Conservation (phyloP, 805 yeast species). For the Sporopachydermia lactativora region DNA sequence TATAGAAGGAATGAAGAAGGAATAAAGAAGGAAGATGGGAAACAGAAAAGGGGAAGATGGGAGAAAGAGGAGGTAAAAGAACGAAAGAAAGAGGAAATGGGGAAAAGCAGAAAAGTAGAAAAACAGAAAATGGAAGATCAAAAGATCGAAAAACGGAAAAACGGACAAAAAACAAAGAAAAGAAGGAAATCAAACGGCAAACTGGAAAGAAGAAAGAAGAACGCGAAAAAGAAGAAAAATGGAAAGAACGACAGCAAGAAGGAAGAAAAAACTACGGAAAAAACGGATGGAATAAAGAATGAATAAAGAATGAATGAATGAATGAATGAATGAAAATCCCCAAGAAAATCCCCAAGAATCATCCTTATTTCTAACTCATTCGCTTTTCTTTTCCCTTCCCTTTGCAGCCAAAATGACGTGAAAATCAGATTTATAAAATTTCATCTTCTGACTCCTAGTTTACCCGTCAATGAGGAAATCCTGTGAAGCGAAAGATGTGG, state of each 20-base stretch:
- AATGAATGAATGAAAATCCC: too few relatives aligned
- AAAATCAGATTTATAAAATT: too few relatives aligned
- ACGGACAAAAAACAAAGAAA: constrained; percentile 12
- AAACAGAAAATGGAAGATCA: constrained; percentile 13
- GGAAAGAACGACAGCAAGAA: constrained; percentile 4
- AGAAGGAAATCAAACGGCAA: constrained; percentile 11
- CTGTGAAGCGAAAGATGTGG: too few relatives aligned
- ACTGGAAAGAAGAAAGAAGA: too few relatives aligned
- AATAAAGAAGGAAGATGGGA: constrained; percentile 17
- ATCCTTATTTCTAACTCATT: too few relatives aligned
- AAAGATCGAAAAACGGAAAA: constrained; percentile 15
- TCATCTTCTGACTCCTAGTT: too few relatives aligned
- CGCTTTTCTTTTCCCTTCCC: too few relatives aligned
- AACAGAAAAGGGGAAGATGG: constrained; percentile 16
- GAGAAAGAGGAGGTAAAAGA: constrained; percentile 14
- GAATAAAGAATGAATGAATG: too few relatives aligned
- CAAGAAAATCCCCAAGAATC: too few relatives aligned
- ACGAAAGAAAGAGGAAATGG: constrained; percentile 14
- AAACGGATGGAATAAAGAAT: constrained; percentile 6
- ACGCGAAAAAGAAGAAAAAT: constrained; percentile 3
- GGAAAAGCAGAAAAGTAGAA: constrained; percentile 12
- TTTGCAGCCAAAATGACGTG: too few relatives aligned
- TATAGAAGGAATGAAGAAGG: constrained; percentile 11
- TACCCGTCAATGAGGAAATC: too few relatives aligned
- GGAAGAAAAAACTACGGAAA: constrained; percentile 3